Evolutionary conservation across 2,329 filamentous ascomycete genomes (phyloP), one percentile per base, ranked within the genome.

Genomic region (Aureobasidium sp.): DNA sequence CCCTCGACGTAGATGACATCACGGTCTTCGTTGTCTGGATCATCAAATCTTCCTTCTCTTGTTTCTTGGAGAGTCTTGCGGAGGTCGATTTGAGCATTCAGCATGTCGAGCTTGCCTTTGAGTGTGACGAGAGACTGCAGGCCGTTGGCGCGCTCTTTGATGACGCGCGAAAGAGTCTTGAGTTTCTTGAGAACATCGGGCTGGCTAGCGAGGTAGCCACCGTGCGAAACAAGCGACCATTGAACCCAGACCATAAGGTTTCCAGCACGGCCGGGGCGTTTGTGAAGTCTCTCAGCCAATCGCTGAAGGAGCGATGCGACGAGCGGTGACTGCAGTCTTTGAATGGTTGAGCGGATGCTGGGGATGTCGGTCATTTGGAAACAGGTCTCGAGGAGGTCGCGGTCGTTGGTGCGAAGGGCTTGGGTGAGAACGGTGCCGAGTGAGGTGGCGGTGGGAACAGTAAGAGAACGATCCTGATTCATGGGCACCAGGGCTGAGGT

Each of bases 221-320:
- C 93, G 66, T 98, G 93, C 1, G 88, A 85, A 29, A 96, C 83
- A 52, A 96, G 80, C 1, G 89, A 91, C 88, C 90, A 95, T 70
- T 96, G 90, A 38, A 97, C 86, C 90, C 93, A 98, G 14, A 86
- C 81, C 79, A 96, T 90, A 27, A 98, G 80, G 64, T 85, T 88
- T 48, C 90, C 90, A 12, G 93, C 91, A 52, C 93, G 82, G 3
- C 91, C 93, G 1, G 93, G 93, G 39, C 89, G 83, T 60, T 86
- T 81, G 70, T 95, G 85, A 66, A 98, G 80, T 55, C 90, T 81
- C 61, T 94, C 86, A 7, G 93, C 88, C 48, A 98, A 79, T 68
- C 88, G 90, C 63, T 84, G 83, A 54, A 98, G 80, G 8, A 98
- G 79, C 6, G 74, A 79, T 30, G 83, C 85, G 6, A 93, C 90